Conservation (phyloP, 106 monocot genomes). For the Allium sativum region DNA sequence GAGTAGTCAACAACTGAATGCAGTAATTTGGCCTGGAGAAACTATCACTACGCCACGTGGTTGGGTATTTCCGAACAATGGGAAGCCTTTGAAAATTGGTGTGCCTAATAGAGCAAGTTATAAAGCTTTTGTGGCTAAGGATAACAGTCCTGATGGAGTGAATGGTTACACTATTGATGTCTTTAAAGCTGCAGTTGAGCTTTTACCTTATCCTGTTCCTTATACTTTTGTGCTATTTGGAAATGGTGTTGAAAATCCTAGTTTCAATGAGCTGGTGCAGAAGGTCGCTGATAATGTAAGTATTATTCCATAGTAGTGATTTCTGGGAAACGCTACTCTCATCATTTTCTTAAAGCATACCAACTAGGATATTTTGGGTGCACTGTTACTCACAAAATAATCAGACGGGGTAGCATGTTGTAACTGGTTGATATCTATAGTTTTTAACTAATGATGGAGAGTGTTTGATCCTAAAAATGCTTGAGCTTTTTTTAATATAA, state of each 20-base stretch:
- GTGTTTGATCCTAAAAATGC: too few relatives aligned
- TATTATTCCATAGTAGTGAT: background rate
- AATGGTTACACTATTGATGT: conserved; percentile 69
- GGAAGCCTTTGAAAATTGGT: conserved; percentile 53
- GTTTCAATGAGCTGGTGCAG: conserved; percentile 43
- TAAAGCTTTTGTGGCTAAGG: conserved; percentile 41
- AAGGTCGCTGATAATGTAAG: conserved; percentile 53
- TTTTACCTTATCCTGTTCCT: conserved; percentile 70
- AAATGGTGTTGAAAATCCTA: conserved; percentile 57
- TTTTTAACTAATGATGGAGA: too few relatives aligned
- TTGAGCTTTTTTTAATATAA: too few relatives aligned
- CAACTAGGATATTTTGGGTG: too few relatives aligned
- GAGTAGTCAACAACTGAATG: conserved; percentile 31
- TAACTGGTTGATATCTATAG: too few relatives aligned
- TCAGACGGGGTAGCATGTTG: too few relatives aligned
- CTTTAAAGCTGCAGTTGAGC: conserved; percentile 55
- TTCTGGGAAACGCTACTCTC: too few relatives aligned
- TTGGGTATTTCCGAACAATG: conserved; percentile 79
- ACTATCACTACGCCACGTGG: conserved; percentile 45
- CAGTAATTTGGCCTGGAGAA: conserved; percentile 66
- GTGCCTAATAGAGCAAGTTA: conserved; percentile 63
- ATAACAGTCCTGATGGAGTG: conserved; percentile 21
- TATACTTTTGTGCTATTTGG: conserved; percentile 51
- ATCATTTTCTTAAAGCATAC: too few relatives aligned
- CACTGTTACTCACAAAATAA: too few relatives aligned